Conservation (phyloP, 1,139 yeast species). For the Sugiyamaella xylanicola region DNA sequence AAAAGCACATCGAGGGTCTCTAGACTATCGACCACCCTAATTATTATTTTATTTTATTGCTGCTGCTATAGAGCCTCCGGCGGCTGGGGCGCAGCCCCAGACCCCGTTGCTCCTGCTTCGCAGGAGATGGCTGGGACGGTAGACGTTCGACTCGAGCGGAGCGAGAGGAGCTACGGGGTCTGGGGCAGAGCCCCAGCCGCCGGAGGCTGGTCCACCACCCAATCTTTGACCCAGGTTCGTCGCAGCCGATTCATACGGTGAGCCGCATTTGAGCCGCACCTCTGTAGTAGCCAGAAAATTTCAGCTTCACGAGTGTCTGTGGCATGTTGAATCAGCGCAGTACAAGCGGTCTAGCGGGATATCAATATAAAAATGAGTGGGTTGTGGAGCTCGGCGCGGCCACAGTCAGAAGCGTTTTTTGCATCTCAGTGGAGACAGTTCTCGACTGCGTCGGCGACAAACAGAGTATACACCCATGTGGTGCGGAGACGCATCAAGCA, state of each 20-base stretch:
- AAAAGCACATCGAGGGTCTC: slow-evolving; percentile 41
- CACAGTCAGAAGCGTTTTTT: neutral
- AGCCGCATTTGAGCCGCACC: slow-evolving; percentile 14
- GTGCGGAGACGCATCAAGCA: slow-evolving; percentile 38
- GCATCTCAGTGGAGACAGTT: slow-evolving; percentile 15
- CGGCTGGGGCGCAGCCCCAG: too few relatives aligned
- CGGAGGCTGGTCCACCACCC: neutral
- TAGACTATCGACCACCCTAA: neutral
- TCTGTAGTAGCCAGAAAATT: neutral
- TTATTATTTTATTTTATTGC: slow-evolving; percentile 8
- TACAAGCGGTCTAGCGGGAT: too few relatives aligned
- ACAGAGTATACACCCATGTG: slow-evolving; percentile 38
- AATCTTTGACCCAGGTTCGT: too few relatives aligned
- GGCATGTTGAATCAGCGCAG: neutral
- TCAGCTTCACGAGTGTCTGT: slow-evolving; percentile 3
- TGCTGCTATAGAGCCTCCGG: slow-evolving; percentile 1
- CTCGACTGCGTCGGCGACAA: slow-evolving; percentile 22
- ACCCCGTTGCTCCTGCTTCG: too few relatives aligned
- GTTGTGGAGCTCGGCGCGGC: slow-evolving; percentile 1
- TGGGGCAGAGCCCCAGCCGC: slow-evolving; percentile 3
- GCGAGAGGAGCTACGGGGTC: slow-evolving; percentile 1
- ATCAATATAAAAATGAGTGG: slow-evolving; percentile 12
- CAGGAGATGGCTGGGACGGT: too few relatives aligned
- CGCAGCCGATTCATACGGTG: too few relatives aligned
- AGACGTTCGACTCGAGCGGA: neutral